Percentiles rank a stretch among this genome's conserved stretches.
Conservation (phyloP, 306 rosid species). For the Cyclanthera cordifolia region DNA sequence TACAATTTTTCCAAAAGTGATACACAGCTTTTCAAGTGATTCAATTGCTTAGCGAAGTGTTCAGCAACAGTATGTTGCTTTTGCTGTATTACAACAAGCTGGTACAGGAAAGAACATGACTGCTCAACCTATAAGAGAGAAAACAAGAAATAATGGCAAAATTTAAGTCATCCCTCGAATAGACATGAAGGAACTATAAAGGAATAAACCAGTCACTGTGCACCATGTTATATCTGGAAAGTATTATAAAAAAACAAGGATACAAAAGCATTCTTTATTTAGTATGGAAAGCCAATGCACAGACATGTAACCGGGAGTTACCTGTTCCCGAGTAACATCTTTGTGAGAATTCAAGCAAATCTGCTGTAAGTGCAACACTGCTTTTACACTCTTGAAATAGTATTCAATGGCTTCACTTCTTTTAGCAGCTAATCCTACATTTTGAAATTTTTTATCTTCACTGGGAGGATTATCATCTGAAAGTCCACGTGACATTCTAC, state of each 20-base stretch:
- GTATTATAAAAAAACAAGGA: neutral
- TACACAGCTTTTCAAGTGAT: slow-evolving; percentile 35
- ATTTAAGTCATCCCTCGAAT: neutral
- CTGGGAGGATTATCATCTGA: slow-evolving; percentile 19
- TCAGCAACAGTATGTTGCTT: slow-evolving; percentile 49
- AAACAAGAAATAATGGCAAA: slow-evolving; percentile 8
- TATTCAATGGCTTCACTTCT: slow-evolving; percentile 50
- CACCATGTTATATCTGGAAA: neutral
- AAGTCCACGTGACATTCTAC: slow-evolving; percentile 26
- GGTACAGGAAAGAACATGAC: slow-evolving; percentile 52
- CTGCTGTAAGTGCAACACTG: slow-evolving; percentile 55
- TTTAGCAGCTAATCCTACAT: slow-evolving; percentile 27
- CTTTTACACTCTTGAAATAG: slow-evolving; percentile 62
- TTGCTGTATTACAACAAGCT: slow-evolving; percentile 58
- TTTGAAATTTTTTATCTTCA: slow-evolving; percentile 12
- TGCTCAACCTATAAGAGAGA: slow-evolving; percentile 43
- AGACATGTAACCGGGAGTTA: slow-evolving; percentile 3
- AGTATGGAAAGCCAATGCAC: neutral
- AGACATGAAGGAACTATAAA: neutral
- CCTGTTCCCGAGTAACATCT: slow-evolving; percentile 66
- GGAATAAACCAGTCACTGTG: neutral
- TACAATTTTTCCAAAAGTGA: slow-evolving; percentile 45
- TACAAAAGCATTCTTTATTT: neutral
- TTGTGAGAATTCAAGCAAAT: slow-evolving; percentile 52
- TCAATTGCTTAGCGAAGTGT: slow-evolving; percentile 49